Conservation (phyloP, 2,329 filamentous ascomycete genomes). For the Trichoderma afroharzianum region DNA sequence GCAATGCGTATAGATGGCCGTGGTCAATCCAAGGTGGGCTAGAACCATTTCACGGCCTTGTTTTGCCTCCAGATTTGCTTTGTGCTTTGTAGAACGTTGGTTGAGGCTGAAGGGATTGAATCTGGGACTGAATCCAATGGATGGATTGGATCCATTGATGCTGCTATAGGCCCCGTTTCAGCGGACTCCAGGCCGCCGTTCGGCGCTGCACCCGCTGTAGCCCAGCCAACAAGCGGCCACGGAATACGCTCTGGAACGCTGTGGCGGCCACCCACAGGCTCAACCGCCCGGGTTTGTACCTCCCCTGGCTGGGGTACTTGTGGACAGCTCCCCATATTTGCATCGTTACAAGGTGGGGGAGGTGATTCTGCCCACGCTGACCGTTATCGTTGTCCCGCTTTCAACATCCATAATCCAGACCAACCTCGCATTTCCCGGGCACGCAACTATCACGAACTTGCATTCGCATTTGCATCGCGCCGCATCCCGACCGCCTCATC, state of each 20-base stretch:
- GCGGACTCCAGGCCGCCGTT: background rate
- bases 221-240: background rate
- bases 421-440: background rate
- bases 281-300: slow-evolving; percentile 5
- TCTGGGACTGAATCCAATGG: background rate
- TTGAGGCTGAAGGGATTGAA: background rate
- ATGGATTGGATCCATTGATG: background rate
- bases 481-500: background rate
- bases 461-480: background rate
- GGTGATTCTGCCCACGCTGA: slow-evolving; percentile 19
- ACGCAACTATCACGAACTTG: background rate
- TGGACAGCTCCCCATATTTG: background rate
- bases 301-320: slow-evolving; percentile 8
- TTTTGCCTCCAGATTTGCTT: background rate
- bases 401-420: slow-evolving; percentile 4
- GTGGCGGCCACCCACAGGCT: background rate
- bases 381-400: slow-evolving; percentile 12
- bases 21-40: background rate
- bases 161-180: background rate
- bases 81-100: background rate
- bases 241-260: background rate
- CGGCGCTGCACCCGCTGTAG: background rate
- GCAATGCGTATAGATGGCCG: background rate
- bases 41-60: background rate
- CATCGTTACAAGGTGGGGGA: slow-evolving; percentile 13